Evolutionary conservation across 2,329 filamentous ascomycete species (phyloP).

Genomic region (Tolypocladium tropicale): DNA sequence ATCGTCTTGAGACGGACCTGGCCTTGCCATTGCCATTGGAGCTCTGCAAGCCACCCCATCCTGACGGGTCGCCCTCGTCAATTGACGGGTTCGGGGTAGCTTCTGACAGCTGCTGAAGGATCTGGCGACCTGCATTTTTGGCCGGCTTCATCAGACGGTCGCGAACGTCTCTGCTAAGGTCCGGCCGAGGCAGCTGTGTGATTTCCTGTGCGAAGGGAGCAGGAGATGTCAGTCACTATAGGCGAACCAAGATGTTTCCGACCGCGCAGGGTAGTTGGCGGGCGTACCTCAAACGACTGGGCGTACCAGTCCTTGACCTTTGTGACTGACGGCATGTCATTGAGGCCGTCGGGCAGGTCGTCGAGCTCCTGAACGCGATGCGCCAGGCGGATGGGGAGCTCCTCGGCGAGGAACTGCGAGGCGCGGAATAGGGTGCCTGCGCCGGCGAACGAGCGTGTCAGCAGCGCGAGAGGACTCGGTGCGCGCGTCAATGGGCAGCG

Average conservation of each 20-base stretch:
- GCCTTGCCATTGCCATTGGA: conserved; percentile 35
- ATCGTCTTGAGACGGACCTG: conserved; percentile 46
- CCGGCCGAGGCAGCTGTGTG: conserved; percentile 71
- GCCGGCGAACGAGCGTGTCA: neutral
- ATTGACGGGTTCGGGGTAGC: conserved; percentile 87
- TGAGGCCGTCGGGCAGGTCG: conserved; percentile 87
- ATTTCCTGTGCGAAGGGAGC: conserved; percentile 59
- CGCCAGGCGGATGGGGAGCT: conserved; percentile 90
- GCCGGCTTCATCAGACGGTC: conserved; percentile 65
- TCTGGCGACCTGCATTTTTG: conserved; percentile 43
- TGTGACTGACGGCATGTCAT: conserved; percentile 94
- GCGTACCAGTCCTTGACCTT: conserved; percentile 98
- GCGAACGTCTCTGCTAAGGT: conserved; percentile 63
- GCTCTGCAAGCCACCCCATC: conserved; percentile 35
- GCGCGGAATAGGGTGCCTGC: conserved; percentile 90
- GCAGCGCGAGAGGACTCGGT: neutral
- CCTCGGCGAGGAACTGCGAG: conserved; percentile 96
- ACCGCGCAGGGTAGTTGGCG: neutral
- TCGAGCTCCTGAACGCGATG: conserved; percentile 93
- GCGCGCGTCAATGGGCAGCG: neutral
- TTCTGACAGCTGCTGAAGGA: conserved; percentile 65
- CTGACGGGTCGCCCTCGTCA: conserved; percentile 68
- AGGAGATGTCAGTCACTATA: conserved; percentile 1
- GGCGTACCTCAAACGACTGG: conserved; percentile 89
- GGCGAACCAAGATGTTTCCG: neutral